A percentile compares a stretch with the other conserved stretches of the same genome.
phyloP scores from a whole-genome alignment of 1,284 basidiomycete species.

The Lentinus polychrous region DNA sequence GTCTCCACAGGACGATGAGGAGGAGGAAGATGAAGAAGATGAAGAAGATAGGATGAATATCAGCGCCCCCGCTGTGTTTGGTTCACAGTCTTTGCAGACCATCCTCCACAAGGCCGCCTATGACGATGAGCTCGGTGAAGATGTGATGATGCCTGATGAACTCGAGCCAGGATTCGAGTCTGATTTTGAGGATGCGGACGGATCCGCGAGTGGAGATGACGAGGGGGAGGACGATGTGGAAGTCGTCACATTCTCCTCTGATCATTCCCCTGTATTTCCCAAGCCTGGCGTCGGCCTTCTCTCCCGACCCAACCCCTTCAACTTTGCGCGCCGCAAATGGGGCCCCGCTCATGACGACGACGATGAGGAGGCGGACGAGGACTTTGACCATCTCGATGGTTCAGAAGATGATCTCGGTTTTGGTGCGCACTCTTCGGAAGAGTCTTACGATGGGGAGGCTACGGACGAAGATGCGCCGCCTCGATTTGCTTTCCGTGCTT shows the following conservation, averaged over 20 bases:
- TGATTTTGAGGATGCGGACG: background rate
- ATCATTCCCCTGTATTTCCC: constrained; percentile 12
- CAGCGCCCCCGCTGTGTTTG: background rate
- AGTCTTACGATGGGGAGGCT: constrained; percentile 10
- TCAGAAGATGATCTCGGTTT: constrained; percentile 4
- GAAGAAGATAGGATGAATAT: background rate
- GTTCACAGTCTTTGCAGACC: background rate
- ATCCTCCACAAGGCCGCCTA: constrained; percentile 4
- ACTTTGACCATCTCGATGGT: constrained; percentile 14
- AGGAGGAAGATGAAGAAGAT: constrained; percentile 1
- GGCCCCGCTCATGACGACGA: constrained; percentile 18
- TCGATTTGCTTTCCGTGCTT: constrained; percentile 32
- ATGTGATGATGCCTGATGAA: constrained; percentile 15
- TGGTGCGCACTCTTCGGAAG: constrained; percentile 11
- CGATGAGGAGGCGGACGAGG: constrained; percentile 11
- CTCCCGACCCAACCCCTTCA: constrained; percentile 27
- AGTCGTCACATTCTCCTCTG: constrained; percentile 13
- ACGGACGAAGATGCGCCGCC: constrained; percentile 23
- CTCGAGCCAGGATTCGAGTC: too few relatives aligned
- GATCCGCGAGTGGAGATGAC: constrained; percentile 16
- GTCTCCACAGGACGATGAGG: background rate
- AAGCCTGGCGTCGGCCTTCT: constrained; percentile 18
- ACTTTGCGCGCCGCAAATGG: constrained; percentile 31
- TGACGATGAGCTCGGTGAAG: constrained; percentile 10
- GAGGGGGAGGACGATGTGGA: constrained; percentile 17